phyloP scores from a whole-genome alignment of 2,329 filamentous ascomycete genomes.

The Phaeomoniella chlamydospora region DNA sequence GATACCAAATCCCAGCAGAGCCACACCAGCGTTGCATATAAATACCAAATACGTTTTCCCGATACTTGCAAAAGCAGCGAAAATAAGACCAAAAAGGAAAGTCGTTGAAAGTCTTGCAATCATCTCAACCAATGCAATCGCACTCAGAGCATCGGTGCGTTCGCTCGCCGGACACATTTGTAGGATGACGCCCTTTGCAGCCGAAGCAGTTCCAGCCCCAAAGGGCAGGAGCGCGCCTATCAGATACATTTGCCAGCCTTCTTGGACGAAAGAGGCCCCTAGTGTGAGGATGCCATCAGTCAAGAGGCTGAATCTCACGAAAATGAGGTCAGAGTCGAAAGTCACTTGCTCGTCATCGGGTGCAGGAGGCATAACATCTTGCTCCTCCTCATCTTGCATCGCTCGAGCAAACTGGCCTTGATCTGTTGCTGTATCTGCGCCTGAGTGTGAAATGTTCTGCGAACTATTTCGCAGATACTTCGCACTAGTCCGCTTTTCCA shows the following conservation, averaged over 20 bases:
- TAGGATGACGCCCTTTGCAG: constrained; percentile 59
- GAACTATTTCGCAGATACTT: background rate
- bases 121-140: constrained; percentile 57
- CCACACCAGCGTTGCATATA: constrained; percentile 42
- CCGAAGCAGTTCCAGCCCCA: constrained; percentile 53
- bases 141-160: constrained; percentile 51
- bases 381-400: constrained; percentile 6
- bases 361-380: constrained; percentile 15
- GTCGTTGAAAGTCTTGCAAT: constrained; percentile 49
- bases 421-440: background rate
- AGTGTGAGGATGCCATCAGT: constrained; percentile 51
- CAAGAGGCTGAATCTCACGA: constrained; percentile 50
- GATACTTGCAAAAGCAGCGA: constrained; percentile 45
- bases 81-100: constrained; percentile 52
- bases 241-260: constrained; percentile 55
- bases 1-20: constrained; percentile 10
- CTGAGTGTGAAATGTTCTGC: background rate
- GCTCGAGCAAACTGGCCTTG: constrained; percentile 1
- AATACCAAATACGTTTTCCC: constrained; percentile 51
- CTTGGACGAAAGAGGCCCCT: constrained; percentile 44
- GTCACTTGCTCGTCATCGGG: constrained; percentile 27
- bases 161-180: constrained; percentile 51
- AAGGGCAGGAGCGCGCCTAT: constrained; percentile 52
- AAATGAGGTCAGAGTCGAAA: constrained; percentile 51
- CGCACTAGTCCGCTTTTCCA: constrained; percentile 1